Conservation (phyloP, 2,329 filamentous ascomycete species). For the Colletotrichum lentis region DNA sequence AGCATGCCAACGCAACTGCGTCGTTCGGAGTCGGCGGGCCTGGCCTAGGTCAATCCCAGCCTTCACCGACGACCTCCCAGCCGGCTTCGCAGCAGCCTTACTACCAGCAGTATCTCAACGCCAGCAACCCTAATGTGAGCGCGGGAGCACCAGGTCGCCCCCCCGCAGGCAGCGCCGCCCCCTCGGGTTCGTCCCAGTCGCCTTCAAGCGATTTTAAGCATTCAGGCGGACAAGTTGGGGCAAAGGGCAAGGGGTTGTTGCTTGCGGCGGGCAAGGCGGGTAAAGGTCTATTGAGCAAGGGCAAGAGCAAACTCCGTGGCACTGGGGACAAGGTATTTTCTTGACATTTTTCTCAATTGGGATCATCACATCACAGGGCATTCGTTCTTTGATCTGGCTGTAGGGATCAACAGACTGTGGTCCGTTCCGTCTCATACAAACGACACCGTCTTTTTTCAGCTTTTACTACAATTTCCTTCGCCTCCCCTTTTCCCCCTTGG, state of each 20-base stretch:
- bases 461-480: conserved; percentile 16
- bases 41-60: conserved; percentile 32
- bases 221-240: conserved; percentile 72
- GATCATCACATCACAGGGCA: conserved; percentile 37
- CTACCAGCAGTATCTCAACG: conserved; percentile 65
- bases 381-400: conserved; percentile 40
- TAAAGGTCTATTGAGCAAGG: conserved; percentile 90
- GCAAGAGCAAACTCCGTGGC: conserved; percentile 81
- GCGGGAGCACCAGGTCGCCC: conserved; percentile 44
- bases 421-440: conserved; percentile 28
- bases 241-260: conserved; percentile 88
- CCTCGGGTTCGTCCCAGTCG: conserved; percentile 50
- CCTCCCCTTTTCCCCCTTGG: conserved; percentile 37
- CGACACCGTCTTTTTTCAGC: conserved; percentile 23
- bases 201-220: conserved; percentile 58
- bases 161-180: conserved; percentile 50
- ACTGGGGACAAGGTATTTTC: conserved; percentile 89
- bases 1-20: conserved; percentile 54
- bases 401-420: conserved; percentile 23
- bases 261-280: conserved; percentile 88
- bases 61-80: conserved; percentile 41
- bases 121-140: conserved; percentile 50
- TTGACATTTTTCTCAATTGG: conserved; percentile 55
- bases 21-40: conserved; percentile 43
- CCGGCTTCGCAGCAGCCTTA: conserved; percentile 56